Evolutionary conservation across 768 basidiomycete species (phyloP).

Genomic region (Amanita rimosa): DNA sequence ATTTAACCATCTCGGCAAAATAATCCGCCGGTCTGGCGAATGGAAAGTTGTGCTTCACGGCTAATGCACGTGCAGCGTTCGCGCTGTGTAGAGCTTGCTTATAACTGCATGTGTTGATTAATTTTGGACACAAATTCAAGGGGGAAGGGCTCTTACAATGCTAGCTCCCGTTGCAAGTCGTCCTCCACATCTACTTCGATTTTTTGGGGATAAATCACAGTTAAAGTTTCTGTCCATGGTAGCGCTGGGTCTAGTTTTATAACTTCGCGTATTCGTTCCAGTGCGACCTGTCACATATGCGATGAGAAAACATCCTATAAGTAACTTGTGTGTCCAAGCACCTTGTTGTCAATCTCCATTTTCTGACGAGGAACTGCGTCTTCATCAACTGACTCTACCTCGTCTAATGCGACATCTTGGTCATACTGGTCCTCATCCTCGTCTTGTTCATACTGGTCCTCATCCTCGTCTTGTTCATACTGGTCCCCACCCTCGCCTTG

Average conservation of each 20-base stretch:
- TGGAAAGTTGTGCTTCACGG: constrained; percentile 66
- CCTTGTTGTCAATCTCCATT: constrained; percentile 74
- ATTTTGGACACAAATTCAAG: neutral
- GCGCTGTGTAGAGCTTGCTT: constrained; percentile 88
- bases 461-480: no score
- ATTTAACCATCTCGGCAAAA: constrained; percentile 98
- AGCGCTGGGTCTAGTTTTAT: constrained; percentile 66
- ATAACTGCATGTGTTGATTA: constrained; percentile 45
- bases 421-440: constrained; percentile 19
- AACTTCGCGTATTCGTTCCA: constrained; percentile 70
- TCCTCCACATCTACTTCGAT: constrained; percentile 74
- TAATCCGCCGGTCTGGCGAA: constrained; percentile 92
- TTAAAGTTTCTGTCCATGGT: constrained; percentile 79
- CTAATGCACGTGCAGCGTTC: constrained; percentile 64
- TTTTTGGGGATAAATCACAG: constrained; percentile 57
- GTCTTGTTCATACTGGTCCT: no score
- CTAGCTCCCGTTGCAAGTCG: constrained; percentile 90
- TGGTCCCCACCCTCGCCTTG: no score
- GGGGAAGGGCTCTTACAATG: constrained; percentile 71
- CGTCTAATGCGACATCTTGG: constrained; percentile 47
- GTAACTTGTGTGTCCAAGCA: constrained; percentile 19
- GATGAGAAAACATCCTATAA: neutral
- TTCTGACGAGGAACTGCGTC: constrained; percentile 78
- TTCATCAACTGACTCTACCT: constrained; percentile 63
- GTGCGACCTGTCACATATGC: constrained; percentile 40